Percentiles rank a stretch among this genome's conserved stretches.
Evolutionary conservation across 768 basidiomycete genomes (phyloP).

Genomic region (Sporobolomyces phaffii): DNA sequence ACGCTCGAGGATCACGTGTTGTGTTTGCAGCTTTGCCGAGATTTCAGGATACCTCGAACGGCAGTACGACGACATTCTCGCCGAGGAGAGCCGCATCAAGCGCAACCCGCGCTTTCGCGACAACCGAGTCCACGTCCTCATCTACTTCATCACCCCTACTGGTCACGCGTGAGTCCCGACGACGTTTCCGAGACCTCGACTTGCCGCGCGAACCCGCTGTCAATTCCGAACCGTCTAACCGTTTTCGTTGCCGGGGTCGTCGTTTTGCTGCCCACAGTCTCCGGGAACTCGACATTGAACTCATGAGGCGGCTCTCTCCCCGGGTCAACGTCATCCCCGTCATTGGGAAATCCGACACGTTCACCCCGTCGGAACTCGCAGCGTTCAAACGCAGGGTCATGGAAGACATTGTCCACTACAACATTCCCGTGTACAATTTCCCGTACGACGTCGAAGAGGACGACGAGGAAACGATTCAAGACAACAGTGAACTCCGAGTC

Average conservation of each 20-base stretch:
- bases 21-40: conserved; percentile 94
- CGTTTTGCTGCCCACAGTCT: no score
- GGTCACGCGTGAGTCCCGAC: conserved; percentile 84
- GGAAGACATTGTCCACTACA: conserved; percentile 99
- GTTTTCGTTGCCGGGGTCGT: no score
- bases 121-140: conserved; percentile 88
- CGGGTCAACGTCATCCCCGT: conserved; percentile 99
- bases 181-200: not conserved
- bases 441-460: conserved; percentile 99
- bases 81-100: conserved; percentile 97
- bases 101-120: conserved; percentile 99
- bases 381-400: conserved; percentile 97
- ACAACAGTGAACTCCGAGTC: conserved; percentile 91
- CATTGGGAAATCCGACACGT: conserved; percentile 85
- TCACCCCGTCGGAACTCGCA: conserved; percentile 85
- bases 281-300: conserved; percentile 96
- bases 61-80: conserved; percentile 97
- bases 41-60: conserved; percentile 94
- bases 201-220: not conserved
- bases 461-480: conserved; percentile 95
- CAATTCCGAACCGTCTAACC: no score
- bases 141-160: conserved; percentile 99
- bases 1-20: no score
- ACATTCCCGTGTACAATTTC: conserved; percentile 98
- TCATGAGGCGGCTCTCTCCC: conserved; percentile 95